Base-by-base conservation (phyloP, 371 early-diverging fungal species). In the Mucor plumbeus region DNA sequence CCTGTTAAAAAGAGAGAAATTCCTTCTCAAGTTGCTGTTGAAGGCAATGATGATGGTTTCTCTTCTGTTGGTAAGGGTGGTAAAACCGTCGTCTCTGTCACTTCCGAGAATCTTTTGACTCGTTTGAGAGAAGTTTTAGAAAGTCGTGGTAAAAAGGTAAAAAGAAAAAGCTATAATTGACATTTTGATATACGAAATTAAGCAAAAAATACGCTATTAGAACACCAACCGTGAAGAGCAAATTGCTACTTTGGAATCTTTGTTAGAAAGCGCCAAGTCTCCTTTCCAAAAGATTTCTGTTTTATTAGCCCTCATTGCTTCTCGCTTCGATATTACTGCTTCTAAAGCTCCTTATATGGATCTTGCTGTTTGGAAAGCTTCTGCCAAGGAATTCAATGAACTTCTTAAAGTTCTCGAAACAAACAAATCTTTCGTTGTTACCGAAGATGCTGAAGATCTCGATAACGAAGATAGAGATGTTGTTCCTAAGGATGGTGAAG, bases 81-180 rank as follows among this genome's bases (percentile, higher is more conserved):
- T 68, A 94, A 94, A 84, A 63, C 81, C 26, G 78, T 88, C 36
- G 65, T 61, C 17, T 64, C 68, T 48, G 57, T 74, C 41, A 89
- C 85, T 34, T 69, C 86, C n/a, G 95, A 92, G 41, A 90, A 89
- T 71, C 74, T 99, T 57, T 92, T 92, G 82, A 88, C 91, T 78
- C 87, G 89, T 70, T 85, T 99, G 48, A 77, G 78, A 62, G 95
- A 94, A 75, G 82, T 97, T 41, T 67, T 90, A 57, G 91, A 91
- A 53, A 90, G 93, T 53, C 92, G 98, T 71, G 99, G 99, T 68
- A 95, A 96, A 84, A 95, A 94, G 88, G 90, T 90, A 78, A 72
- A 36, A 26, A 26, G 0, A 35, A 26, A 26, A 26, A 26, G 26
- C 26, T 26, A 26, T 34, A 56, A 4, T 4, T 53, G 53, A 21